Evolutionary conservation across 1,284 basidiomycete species (phyloP).

Genomic region (Leucoagaricus sp.): DNA sequence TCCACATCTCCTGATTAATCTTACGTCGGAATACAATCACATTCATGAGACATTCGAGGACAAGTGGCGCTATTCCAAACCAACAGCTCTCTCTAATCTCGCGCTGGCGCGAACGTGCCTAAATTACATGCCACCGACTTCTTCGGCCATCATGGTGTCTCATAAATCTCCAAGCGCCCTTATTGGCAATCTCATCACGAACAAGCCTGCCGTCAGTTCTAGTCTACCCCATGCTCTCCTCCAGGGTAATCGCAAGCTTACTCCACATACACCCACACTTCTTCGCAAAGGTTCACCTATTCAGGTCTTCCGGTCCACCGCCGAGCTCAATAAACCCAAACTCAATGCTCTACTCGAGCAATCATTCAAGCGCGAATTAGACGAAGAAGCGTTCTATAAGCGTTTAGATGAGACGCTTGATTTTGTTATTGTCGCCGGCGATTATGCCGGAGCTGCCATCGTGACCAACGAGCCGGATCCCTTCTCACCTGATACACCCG

Average conservation of each 20-base stretch:
- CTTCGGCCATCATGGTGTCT: conserved; percentile 95
- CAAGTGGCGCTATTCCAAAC: conserved; percentile 80
- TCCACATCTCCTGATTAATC: conserved; percentile 96
- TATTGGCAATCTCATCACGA: conserved; percentile 97
- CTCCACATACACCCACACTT: conserved; percentile 90
- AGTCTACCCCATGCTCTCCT: conserved; percentile 93
- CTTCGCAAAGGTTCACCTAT: conserved; percentile 89
- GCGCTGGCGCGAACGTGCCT: conserved; percentile 89
- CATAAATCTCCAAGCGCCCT: conserved; percentile 95
- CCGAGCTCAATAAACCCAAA: conserved; percentile 74
- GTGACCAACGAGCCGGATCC: conserved; percentile 81
- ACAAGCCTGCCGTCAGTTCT: conserved; percentile 96
- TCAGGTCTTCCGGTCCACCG: conserved; percentile 70
- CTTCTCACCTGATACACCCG: conserved; percentile 42
- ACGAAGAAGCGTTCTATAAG: conserved; percentile 76
- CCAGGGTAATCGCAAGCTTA: conserved; percentile 81
- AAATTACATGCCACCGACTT: conserved; percentile 89
- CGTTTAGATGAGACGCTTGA: conserved; percentile 81
- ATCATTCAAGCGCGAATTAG: conserved; percentile 80
- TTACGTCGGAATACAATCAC: conserved; percentile 85
- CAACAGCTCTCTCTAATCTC: conserved; percentile 87
- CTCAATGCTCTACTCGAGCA: conserved; percentile 84
- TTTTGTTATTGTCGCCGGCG: conserved; percentile 94
- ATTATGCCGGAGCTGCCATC: conserved; percentile 94
- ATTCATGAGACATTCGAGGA: conserved; percentile 86